Evolutionary conservation across 75 land plant species (phyloP).

Genomic region (Sequoia sempervirens): DNA sequence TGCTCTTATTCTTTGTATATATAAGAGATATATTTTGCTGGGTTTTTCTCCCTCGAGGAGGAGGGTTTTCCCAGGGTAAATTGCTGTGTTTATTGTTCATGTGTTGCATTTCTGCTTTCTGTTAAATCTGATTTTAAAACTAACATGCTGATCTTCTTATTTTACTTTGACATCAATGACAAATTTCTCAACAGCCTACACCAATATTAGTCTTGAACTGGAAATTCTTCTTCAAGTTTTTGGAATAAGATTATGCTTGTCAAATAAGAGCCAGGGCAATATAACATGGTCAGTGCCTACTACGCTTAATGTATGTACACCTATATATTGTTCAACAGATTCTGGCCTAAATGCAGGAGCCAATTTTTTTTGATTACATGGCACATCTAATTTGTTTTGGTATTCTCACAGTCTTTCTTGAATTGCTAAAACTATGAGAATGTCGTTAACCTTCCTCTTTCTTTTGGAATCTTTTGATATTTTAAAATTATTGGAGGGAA

Average conservation of each 20-base stretch:
- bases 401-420: neutral
- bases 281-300: neutral
- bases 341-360: neutral
- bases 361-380: neutral
- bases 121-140: too few species aligned
- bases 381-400: neutral
- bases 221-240: neutral
- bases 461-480: neutral
- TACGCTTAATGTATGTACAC: neutral
- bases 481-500: neutral
- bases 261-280: neutral
- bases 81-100: too few species aligned
- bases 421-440: neutral
- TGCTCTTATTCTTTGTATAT: too few species aligned
- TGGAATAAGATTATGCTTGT: neutral
- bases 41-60: too few species aligned
- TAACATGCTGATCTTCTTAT: too few species aligned
- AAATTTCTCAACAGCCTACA: too few species aligned
- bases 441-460: neutral
- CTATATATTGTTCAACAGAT: neutral
- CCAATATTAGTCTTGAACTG: neutral
- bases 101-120: too few species aligned
- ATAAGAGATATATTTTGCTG: too few species aligned
- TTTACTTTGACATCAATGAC: too few species aligned
- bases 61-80: too few species aligned